Conservation (phyloP, 2,329 filamentous ascomycete genomes). For the Shiraia sp. region DNA sequence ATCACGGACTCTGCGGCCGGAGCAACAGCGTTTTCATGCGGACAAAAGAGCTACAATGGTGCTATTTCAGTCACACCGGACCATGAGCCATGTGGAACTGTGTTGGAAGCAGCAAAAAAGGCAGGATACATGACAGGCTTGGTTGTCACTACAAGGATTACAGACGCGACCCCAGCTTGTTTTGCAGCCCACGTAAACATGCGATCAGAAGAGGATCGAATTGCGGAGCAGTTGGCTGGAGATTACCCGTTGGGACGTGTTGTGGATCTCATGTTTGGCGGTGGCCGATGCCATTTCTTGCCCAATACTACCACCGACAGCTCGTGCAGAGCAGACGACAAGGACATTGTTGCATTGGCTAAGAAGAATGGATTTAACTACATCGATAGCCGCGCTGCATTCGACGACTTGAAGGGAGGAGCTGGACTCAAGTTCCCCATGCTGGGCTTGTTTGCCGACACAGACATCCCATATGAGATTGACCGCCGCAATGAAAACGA, state of each 20-base stretch:
- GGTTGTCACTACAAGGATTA: constrained; percentile 92
- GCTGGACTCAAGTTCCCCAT: constrained; percentile 74
- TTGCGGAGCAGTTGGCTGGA: constrained; percentile 90
- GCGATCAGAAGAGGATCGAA: constrained; percentile 81
- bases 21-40: constrained; percentile 94
- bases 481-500: constrained; percentile 80
- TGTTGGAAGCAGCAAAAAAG: constrained; percentile 88
- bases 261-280: constrained; percentile 91
- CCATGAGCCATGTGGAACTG: constrained; percentile 85
- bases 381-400: constrained; percentile 70
- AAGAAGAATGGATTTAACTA: constrained; percentile 82
- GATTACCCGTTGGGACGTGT: constrained; percentile 83
- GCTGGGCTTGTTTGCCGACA: constrained; percentile 80
- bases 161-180: constrained; percentile 93
- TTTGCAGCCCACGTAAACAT: constrained; percentile 87
- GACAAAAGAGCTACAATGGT: constrained; percentile 91
- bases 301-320: constrained; percentile 72
- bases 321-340: constrained; percentile 79
- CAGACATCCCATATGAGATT: constrained; percentile 90
- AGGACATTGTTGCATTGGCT: constrained; percentile 75
- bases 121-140: constrained; percentile 91
- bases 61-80: constrained; percentile 90
- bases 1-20: constrained; percentile 97
- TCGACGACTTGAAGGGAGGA: constrained; percentile 73
- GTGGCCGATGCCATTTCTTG: constrained; percentile 90